Evolutionary conservation across 1,284 basidiomycete species (phyloP).

Genomic region (Trametes hirsuta): DNA sequence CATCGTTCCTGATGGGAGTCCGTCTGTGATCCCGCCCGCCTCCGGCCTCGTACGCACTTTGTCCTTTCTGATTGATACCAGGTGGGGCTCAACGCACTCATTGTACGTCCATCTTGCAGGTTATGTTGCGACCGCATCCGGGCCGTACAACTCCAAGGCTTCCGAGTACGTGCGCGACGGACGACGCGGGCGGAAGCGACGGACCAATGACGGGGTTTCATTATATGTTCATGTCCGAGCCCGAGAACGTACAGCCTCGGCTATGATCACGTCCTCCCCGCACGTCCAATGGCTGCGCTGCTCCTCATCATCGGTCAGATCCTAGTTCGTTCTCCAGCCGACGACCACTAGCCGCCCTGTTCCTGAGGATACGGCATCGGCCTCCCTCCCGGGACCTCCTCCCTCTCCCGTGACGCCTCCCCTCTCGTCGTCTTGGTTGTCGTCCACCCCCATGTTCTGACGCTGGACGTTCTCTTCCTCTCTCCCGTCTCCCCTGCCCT

Average conservation of each 20-base stretch:
- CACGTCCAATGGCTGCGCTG: conserved; percentile 12
- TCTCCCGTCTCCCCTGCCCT: background rate
- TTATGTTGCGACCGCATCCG: too few relatives aligned
- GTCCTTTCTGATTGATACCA: too few relatives aligned
- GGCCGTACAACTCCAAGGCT: background rate
- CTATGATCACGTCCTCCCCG: conserved; percentile 6
- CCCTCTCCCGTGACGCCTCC: conserved; percentile 14
- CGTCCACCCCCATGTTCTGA: conserved; percentile 29
- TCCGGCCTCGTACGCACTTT: too few relatives aligned
- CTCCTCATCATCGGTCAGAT: conserved; percentile 16
- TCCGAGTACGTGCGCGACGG: background rate
- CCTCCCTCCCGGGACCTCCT: conserved; percentile 1
- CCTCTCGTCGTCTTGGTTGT: conserved; percentile 16
- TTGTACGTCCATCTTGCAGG: too few relatives aligned
- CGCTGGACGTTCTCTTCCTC: conserved; percentile 26
- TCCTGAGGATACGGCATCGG: conserved; percentile 16
- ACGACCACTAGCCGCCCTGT: conserved; percentile 15
- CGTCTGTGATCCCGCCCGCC: too few relatives aligned
- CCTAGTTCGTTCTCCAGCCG: conserved; percentile 9
- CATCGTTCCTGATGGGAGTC: too few relatives aligned
- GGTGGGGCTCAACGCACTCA: too few relatives aligned
- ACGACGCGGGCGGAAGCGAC: background rate
- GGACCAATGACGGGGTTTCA: conserved; percentile 1
- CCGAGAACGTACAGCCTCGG: conserved; percentile 8
- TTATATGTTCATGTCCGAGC: background rate